phyloP scores from a whole-genome alignment of 1,139 yeast genomes.

The Yamadazyma sp. region DNA sequence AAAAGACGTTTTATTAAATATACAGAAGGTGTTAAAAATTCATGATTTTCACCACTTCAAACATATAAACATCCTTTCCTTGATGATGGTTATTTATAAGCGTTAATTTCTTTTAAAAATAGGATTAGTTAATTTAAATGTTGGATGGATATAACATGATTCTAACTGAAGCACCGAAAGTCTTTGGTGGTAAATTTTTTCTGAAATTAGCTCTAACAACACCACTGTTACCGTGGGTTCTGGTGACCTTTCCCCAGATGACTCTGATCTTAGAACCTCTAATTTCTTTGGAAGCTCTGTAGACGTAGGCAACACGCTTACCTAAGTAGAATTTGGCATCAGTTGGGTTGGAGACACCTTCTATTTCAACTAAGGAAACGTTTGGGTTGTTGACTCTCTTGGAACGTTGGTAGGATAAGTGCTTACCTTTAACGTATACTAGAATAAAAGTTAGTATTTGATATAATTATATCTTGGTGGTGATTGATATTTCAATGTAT shows the following conservation, averaged over 20 bases:
- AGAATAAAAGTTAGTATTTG: slow-evolving; percentile 42
- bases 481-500: not conserved
- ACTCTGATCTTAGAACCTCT: slow-evolving; percentile 99
- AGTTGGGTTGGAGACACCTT: slow-evolving; percentile 88
- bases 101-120: slow-evolving; percentile 14
- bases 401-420: slow-evolving; percentile 99
- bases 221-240: slow-evolving; percentile 99
- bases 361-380: slow-evolving; percentile 93
- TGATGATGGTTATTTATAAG: slow-evolving; percentile 17
- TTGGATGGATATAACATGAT: slow-evolving; percentile 99
- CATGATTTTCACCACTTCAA: slow-evolving; percentile 7
- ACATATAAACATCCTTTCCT: slow-evolving; percentile 14
- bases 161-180: slow-evolving; percentile 99
- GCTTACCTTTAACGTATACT: slow-evolving; percentile 99
- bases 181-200: slow-evolving; percentile 98
- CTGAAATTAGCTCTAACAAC: slow-evolving; percentile 98
- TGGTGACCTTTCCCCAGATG: slow-evolving; percentile 98
- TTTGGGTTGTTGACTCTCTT: slow-evolving; percentile 98
- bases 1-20: slow-evolving; percentile 14
- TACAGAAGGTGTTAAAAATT: slow-evolving; percentile 8
- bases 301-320: slow-evolving; percentile 98
- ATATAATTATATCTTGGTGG: not conserved
- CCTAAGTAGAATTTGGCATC: slow-evolving; percentile 99
- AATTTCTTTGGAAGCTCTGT: slow-evolving; percentile 97
- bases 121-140: slow-evolving; percentile 60